Conservation (phyloP, 345 rosid genomes). For the Excoecaria agallocha region DNA sequence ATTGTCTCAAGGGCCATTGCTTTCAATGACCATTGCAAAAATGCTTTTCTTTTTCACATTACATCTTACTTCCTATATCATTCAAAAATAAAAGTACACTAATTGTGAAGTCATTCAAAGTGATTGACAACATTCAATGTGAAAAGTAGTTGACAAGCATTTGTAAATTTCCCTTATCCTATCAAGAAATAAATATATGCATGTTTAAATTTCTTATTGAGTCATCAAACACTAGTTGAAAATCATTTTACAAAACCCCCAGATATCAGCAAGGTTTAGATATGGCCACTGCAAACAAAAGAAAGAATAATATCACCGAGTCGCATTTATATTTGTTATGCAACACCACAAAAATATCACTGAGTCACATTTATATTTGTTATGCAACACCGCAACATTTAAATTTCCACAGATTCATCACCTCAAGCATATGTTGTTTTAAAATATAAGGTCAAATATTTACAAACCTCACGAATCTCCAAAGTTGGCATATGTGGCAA, state of each 20-base stretch:
- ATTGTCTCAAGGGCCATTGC: background rate
- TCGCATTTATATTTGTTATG: background rate
- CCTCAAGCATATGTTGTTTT: background rate
- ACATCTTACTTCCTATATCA: background rate
- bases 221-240: background rate
- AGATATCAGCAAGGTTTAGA: background rate
- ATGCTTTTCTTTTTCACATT: background rate
- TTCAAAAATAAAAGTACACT: background rate
- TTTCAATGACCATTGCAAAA: background rate
- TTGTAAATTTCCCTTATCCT: background rate
- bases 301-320: background rate
- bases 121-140: background rate
- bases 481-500: constrained; percentile 97
- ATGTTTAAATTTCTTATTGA: background rate
- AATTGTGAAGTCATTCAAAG: background rate
- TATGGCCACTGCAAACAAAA: background rate
- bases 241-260: background rate
- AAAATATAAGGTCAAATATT: background rate
- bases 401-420: background rate
- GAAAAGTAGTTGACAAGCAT: background rate
- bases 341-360: background rate
- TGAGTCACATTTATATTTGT: background rate
- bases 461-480: constrained; percentile 94
- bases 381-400: background rate
- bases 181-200: background rate